Evolutionary conservation across 768 basidiomycete species (phyloP).

Genomic region (Amanita subjunquillea): DNA sequence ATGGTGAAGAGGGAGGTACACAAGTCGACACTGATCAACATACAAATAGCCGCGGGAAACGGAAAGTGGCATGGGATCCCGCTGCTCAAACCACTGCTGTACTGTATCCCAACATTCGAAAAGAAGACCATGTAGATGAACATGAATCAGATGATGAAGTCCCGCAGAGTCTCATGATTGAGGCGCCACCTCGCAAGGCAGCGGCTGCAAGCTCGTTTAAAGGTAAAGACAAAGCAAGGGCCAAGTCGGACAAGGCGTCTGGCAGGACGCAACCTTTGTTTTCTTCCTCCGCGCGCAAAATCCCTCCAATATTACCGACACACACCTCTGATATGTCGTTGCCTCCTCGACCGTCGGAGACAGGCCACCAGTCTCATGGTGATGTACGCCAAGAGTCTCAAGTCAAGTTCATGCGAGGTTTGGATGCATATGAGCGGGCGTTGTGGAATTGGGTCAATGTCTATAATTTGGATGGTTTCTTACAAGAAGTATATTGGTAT

Average conservation of each 20-base stretch:
- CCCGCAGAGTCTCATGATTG: conserved; percentile 80
- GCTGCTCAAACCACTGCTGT: conserved; percentile 44
- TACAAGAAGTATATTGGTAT: conserved; percentile 93
- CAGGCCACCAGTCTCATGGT: conserved; percentile 29
- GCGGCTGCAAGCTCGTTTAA: conserved; percentile 5
- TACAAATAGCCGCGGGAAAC: conserved; percentile 24
- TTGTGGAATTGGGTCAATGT: conserved; percentile 99
- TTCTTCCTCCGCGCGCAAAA: conserved; percentile 33
- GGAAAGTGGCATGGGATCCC: conserved; percentile 44
- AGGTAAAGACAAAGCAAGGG: conserved; percentile 14
- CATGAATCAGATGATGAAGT: conserved; percentile 77
- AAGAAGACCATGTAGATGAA: conserved; percentile 49
- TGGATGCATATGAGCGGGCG: conserved; percentile 83
- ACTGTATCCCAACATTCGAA: conserved; percentile 63
- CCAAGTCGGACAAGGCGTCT: conserved; percentile 9
- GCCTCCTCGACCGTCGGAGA: conserved; percentile 58
- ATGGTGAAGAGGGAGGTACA: conserved; percentile 34
- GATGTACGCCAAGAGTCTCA: conserved; percentile 20
- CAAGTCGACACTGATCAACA: conserved; percentile 57
- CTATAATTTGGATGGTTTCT: conserved; percentile 89
- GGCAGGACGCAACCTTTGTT: conserved; percentile 41
- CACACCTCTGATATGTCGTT: conserved; percentile 31
- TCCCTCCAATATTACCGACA: conserved; percentile 28
- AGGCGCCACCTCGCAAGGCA: conserved; percentile 41
- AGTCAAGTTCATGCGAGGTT: conserved; percentile 48